Evolutionary conservation across 768 basidiomycete genomes (phyloP).

Genomic region (Lactarius vividus): DNA sequence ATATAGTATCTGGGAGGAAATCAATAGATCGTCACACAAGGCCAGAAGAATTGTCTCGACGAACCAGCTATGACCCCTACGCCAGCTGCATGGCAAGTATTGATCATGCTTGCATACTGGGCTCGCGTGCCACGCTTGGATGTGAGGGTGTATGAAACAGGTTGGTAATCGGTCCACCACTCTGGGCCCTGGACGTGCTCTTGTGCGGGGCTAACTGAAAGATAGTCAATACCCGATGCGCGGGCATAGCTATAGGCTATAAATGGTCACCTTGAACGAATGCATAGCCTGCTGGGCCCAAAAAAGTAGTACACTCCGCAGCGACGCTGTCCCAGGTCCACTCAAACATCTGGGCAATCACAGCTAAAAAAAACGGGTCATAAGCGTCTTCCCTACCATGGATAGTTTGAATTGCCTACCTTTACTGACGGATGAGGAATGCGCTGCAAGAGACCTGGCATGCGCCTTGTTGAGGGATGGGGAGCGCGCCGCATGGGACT

Average conservation of each 20-base stretch:
- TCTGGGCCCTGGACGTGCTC: conserved; percentile 57
- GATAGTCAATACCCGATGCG: neutral
- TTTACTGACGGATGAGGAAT: neutral
- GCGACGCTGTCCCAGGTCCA: conserved; percentile 58
- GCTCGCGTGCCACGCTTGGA: conserved; percentile 61
- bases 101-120: conserved; percentile 46
- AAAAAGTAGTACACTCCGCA: conserved; percentile 59
- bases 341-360: conserved; percentile 71
- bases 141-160: conserved; percentile 61
- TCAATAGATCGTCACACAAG: conserved; percentile 34
- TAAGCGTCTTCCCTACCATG: neutral
- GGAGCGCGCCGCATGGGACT: neutral
- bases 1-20: conserved; percentile 46
- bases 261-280: conserved; percentile 55
- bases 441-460: neutral
- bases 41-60: neutral
- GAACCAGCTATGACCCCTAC: conserved; percentile 42
- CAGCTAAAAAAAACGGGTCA: conserved; percentile 30
- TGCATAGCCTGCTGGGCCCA: conserved; percentile 62
- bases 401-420: neutral
- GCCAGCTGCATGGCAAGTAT: conserved; percentile 39
- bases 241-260: neutral
- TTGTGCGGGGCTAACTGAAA: conserved; percentile 46
- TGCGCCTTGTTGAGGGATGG: neutral
- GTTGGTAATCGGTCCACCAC: conserved; percentile 78